These are phyloP conservation scores for Ogataea minuta DNA, from an alignment of 805 yeast genomes.

Conservation along the genomic window DNA sequence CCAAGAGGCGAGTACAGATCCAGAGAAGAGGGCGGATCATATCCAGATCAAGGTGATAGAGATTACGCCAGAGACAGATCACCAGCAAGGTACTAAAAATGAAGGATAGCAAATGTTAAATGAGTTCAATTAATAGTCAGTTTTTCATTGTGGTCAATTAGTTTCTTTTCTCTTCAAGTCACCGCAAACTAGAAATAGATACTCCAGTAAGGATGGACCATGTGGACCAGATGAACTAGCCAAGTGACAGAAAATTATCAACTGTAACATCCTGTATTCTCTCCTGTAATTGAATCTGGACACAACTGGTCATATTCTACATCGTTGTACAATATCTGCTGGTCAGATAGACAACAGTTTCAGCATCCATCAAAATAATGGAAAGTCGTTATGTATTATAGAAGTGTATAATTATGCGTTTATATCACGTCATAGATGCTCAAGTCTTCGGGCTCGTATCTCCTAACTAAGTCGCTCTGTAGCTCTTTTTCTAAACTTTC, in stretches of 20 bases:
- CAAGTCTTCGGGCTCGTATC: too few relatives aligned
- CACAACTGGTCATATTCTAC: constrained; percentile 6
- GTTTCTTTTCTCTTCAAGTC: constrained; percentile 8
- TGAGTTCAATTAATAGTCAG: too few relatives aligned
- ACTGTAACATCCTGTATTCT: constrained; percentile 11
- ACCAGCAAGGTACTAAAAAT: constrained; percentile 63
- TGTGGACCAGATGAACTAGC: constrained; percentile 9
- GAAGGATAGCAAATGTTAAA: constrained; percentile 1
- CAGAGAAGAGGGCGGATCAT: constrained; percentile 37
- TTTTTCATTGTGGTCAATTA: constrained; percentile 10
- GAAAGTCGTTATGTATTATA: constrained; percentile 10
- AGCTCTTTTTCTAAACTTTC: constrained; percentile 13
- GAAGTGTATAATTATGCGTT: constrained; percentile 9
- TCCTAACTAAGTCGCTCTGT: constrained; percentile 8
- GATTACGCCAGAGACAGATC: constrained; percentile 70
- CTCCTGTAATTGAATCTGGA: constrained; percentile 11
- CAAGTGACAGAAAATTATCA: constrained; percentile 8
- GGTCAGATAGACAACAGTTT: constrained; percentile 1
- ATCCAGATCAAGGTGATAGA: constrained; percentile 38
- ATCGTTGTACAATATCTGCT: constrained; percentile 2
- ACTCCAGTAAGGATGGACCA: too few relatives aligned
- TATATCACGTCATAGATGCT: not conserved
- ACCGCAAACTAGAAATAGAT: too few relatives aligned
- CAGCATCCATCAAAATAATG: not conserved
- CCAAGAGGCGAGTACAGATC: constrained; percentile 32